A percentile compares a stretch with the other conserved stretches of the same genome.
Evolutionary conservation across 1,284 basidiomycete genomes (phyloP).

Genomic region (Tilletia indica): DNA sequence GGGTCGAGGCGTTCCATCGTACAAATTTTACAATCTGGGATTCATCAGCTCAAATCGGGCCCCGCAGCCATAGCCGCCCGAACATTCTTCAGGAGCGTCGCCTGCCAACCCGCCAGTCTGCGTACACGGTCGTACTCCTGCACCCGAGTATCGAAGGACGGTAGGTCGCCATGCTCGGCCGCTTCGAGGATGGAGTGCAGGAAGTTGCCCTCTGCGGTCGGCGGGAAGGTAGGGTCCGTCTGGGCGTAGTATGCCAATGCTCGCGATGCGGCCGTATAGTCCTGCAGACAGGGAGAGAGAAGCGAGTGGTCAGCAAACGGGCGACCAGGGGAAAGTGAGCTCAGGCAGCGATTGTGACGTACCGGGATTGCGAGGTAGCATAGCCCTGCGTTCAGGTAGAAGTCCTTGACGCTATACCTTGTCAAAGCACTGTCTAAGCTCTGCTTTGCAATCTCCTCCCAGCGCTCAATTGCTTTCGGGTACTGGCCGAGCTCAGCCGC

Average conservation of each 20-base stretch:
- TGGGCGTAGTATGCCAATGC: conserved; percentile 55
- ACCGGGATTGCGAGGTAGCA: conserved; percentile 88
- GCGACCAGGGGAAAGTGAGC: no score
- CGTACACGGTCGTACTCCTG: conserved; percentile 53
- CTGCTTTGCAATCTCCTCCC: conserved; percentile 84
- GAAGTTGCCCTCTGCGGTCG: conserved; percentile 53
- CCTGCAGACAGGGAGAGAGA: conserved; percentile 24
- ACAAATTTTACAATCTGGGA: no score
- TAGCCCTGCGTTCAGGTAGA: conserved; percentile 82
- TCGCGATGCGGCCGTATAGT: conserved; percentile 48
- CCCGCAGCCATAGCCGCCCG: conserved; percentile 50
- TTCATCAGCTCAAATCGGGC: conserved; percentile 39
- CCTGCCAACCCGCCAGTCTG: conserved; percentile 51
- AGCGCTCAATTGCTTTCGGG: conserved; percentile 78
- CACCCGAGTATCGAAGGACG: conserved; percentile 44
- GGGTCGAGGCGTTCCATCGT: no score
- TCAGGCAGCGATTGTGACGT: conserved; percentile 51
- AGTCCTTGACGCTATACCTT: conserved; percentile 98
- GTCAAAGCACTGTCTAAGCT: conserved; percentile 80
- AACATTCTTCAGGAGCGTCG: conserved; percentile 44
- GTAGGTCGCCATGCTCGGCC: conserved; percentile 48
- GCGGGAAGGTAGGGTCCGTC: conserved; percentile 50
- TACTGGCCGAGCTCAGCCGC: conserved; percentile 86
- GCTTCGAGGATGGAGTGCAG: conserved; percentile 49
- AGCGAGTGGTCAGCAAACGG: no score